These are phyloP conservation scores for Aureobasidium zeae DNA, from an alignment of 2,329 filamentous ascomycete species.

Conservation along the genomic window DNA sequence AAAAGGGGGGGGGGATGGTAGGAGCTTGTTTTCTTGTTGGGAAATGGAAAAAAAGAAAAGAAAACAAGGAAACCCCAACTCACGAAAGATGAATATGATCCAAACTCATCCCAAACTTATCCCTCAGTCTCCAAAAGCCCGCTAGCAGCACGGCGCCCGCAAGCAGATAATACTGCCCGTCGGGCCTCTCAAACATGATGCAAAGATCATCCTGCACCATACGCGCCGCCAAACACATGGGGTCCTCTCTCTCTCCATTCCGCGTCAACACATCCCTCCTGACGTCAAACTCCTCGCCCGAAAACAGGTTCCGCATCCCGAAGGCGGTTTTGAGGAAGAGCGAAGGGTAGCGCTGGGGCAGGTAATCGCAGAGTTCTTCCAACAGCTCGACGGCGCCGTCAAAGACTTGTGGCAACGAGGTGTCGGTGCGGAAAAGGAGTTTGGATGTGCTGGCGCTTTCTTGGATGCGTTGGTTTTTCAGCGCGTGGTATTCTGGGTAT, in stretches of 20 bases:
- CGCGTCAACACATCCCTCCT: slow-evolving; percentile 47
- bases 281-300: slow-evolving; percentile 63
- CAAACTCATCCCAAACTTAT: slow-evolving; percentile 72
- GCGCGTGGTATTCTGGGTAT: slow-evolving; percentile 60
- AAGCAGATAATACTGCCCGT: slow-evolving; percentile 73
- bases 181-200: slow-evolving; percentile 67
- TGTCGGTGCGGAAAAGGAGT: slow-evolving; percentile 58
- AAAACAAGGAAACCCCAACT: no score
- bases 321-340: slow-evolving; percentile 55
- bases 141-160: slow-evolving; percentile 67
- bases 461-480: slow-evolving; percentile 58
- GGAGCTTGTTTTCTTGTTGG: no score
- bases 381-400: slow-evolving; percentile 66
- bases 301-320: slow-evolving; percentile 62
- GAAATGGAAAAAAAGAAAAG: no score
- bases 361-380: slow-evolving; percentile 60
- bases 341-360: slow-evolving; percentile 65
- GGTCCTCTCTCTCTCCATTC: slow-evolving; percentile 50
- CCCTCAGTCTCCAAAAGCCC: slow-evolving; percentile 73
- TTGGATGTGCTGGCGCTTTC: slow-evolving; percentile 60
- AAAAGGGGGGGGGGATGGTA: no score
- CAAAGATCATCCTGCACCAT: slow-evolving; percentile 75
- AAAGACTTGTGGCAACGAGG: slow-evolving; percentile 46
- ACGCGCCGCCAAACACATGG: slow-evolving; percentile 64
- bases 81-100: slow-evolving; percentile 77